Conservation (phyloP, 192 early-diverging fungal genomes). For the Podila verticillata region DNA sequence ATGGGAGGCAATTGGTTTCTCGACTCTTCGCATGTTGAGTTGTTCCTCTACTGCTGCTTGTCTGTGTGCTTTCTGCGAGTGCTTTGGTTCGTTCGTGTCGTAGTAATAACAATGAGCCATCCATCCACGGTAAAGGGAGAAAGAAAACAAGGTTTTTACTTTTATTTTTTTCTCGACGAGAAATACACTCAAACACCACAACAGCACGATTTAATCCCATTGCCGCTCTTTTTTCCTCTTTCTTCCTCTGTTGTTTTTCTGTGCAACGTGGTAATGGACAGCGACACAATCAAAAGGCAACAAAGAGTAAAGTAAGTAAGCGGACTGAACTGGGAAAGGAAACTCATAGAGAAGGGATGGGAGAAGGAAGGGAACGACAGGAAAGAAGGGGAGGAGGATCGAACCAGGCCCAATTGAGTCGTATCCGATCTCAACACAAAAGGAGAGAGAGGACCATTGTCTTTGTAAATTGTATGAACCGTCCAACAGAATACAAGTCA, state of each 20-base stretch:
- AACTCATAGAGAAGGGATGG: neutral
- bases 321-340: neutral
- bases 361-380: neutral
- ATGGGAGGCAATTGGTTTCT: too few relatives aligned
- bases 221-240: slow-evolving; percentile 10
- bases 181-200: neutral
- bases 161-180: neutral
- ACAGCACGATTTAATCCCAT: neutral
- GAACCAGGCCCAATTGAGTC: too few relatives aligned
- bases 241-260: neutral
- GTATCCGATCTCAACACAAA: too few relatives aligned
- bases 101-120: too few relatives aligned
- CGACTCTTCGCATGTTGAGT: too few relatives aligned
- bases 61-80: too few relatives aligned
- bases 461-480: too few relatives aligned
- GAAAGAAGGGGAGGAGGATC: neutral
- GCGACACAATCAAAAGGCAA: neutral
- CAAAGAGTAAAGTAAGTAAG: neutral
- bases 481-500: too few relatives aligned
- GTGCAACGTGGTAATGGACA: slow-evolving; percentile 17
- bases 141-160: neutral
- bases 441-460: too few relatives aligned
- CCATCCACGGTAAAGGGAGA: neutral
- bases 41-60: too few relatives aligned
- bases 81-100: too few relatives aligned